A percentile compares a stretch with the other conserved stretches of the same genome.
Conservation (phyloP, 306 rosid species). For the Quercus parvula region DNA sequence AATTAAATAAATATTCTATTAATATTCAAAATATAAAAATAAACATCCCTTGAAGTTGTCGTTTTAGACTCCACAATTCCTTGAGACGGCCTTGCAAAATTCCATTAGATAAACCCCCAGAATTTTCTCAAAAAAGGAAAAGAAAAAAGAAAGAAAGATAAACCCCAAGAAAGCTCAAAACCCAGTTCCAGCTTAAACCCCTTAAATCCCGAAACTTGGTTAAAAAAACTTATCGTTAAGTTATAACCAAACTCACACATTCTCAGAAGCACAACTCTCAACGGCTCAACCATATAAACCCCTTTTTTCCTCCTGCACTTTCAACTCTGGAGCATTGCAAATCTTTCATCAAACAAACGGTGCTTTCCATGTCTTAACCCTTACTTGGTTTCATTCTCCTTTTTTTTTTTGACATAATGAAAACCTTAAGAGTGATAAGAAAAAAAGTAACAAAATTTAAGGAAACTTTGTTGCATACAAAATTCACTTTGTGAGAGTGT, state of each 20-base stretch:
- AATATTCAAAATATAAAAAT: no score
- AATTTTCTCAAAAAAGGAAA: no score
- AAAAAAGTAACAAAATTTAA: background rate
- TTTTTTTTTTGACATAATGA: background rate
- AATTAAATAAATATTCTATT: no score
- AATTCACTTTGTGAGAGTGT: background rate
- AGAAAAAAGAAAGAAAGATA: accelerated
- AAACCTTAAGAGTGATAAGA: background rate
- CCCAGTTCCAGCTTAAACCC: background rate
- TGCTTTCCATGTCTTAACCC: background rate
- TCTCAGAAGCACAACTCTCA: background rate
- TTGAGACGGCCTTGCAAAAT: no score
- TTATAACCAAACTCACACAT: background rate
- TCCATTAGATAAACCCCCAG: no score
- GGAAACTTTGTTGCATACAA: background rate
- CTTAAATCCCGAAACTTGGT: background rate
- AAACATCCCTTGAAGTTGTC: no score
- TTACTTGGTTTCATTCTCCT: background rate
- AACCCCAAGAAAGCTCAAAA: background rate
- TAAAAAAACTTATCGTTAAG: background rate
- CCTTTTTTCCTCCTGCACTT: background rate
- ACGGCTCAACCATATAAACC: no score
- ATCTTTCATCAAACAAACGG: background rate
- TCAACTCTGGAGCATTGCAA: no score
- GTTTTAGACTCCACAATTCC: no score